phyloP scores from a whole-genome alignment of 129 eudicot genomes.

The Apium graveolens region DNA sequence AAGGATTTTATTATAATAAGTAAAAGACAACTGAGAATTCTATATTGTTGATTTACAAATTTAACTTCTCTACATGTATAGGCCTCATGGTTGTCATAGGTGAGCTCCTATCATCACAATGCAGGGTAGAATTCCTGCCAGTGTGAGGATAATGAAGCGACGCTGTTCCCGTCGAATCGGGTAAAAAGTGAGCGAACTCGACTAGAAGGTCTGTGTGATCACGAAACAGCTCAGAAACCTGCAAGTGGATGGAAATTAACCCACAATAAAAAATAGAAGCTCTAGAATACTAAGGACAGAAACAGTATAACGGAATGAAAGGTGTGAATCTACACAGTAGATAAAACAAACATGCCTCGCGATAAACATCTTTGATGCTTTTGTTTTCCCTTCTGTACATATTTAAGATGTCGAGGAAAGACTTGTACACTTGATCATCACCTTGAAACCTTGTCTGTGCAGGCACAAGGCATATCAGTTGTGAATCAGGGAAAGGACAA shows the following conservation, averaged over 20 bases:
- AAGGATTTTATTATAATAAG: conserved; percentile 18
- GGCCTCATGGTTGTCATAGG: conserved; percentile 34
- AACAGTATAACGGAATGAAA: conserved; percentile 6
- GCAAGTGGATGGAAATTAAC: conserved; percentile 19
- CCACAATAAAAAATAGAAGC: neutral
- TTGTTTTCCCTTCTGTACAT: conserved; percentile 62
- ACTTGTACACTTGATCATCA: conserved; percentile 71
- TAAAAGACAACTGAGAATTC: neutral
- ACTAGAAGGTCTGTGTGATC: conserved; percentile 69
- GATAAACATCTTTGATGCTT: conserved; percentile 58
- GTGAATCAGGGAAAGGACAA: conserved; percentile 8
- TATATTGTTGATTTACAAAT: neutral
- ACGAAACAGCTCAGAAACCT: conserved; percentile 84
- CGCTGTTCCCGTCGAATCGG: conserved; percentile 41
- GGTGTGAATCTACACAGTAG: neutral
- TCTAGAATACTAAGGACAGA: neutral
- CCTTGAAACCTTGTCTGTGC: conserved; percentile 75
- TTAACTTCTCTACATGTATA: conserved; percentile 45
- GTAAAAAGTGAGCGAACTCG: conserved; percentile 71
- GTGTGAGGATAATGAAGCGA: conserved; percentile 31
- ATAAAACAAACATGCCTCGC: conserved; percentile 43
- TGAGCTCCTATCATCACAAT: conserved; percentile 34
- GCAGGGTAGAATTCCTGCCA: conserved; percentile 29
- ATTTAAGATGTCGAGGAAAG: conserved; percentile 79
- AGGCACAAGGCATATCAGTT: conserved; percentile 17